A percentile compares a stretch with the other conserved stretches of the same genome.
Conservation (phyloP, 305 asterid species). For the Fraxinus dipetala region DNA sequence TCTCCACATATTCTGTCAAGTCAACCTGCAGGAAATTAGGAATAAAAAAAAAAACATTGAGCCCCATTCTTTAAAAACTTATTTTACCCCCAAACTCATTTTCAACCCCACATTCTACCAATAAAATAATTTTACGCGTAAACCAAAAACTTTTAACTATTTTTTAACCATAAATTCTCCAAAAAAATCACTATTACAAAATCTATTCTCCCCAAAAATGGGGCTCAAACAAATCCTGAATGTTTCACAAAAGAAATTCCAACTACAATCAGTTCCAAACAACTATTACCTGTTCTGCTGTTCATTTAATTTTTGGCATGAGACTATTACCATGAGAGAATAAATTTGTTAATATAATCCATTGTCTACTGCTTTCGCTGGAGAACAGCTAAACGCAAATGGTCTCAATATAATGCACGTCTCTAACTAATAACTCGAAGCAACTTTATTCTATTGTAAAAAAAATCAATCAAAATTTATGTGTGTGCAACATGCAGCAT, state of each 20-base stretch:
- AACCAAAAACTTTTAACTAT: not conserved
- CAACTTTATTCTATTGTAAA: not conserved
- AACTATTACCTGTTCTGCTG: not conserved
- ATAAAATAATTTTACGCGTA: not conserved
- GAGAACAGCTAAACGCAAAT: not conserved
- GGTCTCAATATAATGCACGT: not conserved
- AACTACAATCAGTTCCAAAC: constrained; percentile 1
- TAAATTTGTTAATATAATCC: not conserved
- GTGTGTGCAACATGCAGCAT: not conserved
- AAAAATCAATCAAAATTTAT: not conserved
- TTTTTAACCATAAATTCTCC: not conserved
- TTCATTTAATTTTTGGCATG: not conserved
- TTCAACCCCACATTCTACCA: not conserved
- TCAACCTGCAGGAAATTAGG: constrained; percentile 60
- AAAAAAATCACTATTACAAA: not conserved
- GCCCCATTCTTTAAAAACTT: not conserved
- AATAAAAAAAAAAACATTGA: constrained; percentile 22
- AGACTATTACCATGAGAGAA: not conserved
- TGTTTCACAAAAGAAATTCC: not conserved
- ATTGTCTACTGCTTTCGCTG: not conserved
- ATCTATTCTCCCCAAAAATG: not conserved
- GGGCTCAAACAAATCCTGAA: not conserved
- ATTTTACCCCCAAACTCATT: not conserved
- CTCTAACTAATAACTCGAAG: constrained; percentile 14
- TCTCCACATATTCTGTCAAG: constrained; percentile 84